Percentiles rank a stretch among this genome's conserved stretches.
These are phyloP conservation scores for Aspergillus biplanus DNA, from an alignment of 495 filamentous ascomycete genomes.

Conservation along the genomic window DNA sequence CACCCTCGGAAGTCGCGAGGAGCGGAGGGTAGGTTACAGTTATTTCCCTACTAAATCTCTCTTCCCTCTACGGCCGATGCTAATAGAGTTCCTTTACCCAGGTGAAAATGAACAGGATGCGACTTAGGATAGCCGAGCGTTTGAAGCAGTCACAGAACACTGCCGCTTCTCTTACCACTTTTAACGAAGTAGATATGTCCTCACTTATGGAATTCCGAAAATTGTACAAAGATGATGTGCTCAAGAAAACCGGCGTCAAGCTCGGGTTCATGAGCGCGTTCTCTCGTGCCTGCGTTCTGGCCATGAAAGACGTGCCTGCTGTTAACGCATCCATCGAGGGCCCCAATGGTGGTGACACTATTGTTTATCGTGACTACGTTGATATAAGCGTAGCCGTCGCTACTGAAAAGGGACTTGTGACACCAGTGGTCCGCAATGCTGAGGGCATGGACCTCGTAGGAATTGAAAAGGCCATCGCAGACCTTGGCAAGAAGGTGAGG, in stretches of 20 bases:
- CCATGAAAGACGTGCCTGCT: slow-evolving; percentile 93
- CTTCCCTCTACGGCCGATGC: background rate
- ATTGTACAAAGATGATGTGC: slow-evolving; percentile 90
- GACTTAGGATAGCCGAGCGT: slow-evolving; percentile 92
- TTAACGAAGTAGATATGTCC: slow-evolving; percentile 99
- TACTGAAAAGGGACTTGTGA: slow-evolving; percentile 96
- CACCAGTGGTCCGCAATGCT: slow-evolving; percentile 92
- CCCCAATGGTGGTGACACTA: slow-evolving; percentile 91
- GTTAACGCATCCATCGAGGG: slow-evolving; percentile 98
- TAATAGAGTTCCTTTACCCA: slow-evolving; percentile 31
- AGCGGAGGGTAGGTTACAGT: slow-evolving; percentile 72
- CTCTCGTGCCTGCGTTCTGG: slow-evolving; percentile 85
- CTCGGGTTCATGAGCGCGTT: slow-evolving; percentile 99
- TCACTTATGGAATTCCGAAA: slow-evolving; percentile 96
- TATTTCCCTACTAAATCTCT: background rate
- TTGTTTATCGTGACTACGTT: slow-evolving; percentile 97
- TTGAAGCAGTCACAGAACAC: slow-evolving; percentile 99
- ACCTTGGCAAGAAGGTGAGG: slow-evolving; percentile 88
- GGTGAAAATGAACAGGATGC: slow-evolving; percentile 99
- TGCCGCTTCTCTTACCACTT: slow-evolving; percentile 94
- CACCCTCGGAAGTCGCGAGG: slow-evolving; percentile 75
- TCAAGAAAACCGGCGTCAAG: slow-evolving; percentile 97
- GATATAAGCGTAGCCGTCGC: slow-evolving; percentile 97
- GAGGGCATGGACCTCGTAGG: slow-evolving; percentile 84
- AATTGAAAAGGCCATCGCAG: slow-evolving; percentile 91